These are phyloP conservation scores for Amanita brunnescens DNA, from an alignment of 768 basidiomycete species.

Conservation along the genomic window DNA sequence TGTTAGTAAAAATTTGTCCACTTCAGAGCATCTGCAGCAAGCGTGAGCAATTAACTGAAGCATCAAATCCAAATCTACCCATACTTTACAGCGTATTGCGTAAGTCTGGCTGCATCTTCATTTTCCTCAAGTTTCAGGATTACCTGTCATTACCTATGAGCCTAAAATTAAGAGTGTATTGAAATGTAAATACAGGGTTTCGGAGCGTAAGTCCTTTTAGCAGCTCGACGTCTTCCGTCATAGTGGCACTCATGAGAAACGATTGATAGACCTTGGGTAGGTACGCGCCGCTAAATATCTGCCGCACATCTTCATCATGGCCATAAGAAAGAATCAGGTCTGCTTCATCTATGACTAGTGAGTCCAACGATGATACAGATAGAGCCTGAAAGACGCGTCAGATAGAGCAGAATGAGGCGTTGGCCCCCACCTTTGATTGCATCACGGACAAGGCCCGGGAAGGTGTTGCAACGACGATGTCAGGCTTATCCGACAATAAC, in stretches of 20 bases:
- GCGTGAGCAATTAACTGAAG: slow-evolving; percentile 3
- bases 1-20: slow-evolving; percentile 93
- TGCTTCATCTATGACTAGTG: slow-evolving; percentile 94
- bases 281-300: slow-evolving; percentile 57
- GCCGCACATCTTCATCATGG: slow-evolving; percentile 82
- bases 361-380: slow-evolving; percentile 57
- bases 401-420: not conserved
- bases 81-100: slow-evolving; percentile 77
- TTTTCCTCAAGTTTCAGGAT: slow-evolving; percentile 84
- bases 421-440: slow-evolving; percentile 23
- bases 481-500: slow-evolving; percentile 32
- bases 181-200: slow-evolving; percentile 54
- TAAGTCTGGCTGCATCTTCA: slow-evolving; percentile 74
- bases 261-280: slow-evolving; percentile 82
- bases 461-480: slow-evolving; percentile 31
- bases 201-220: slow-evolving; percentile 83
- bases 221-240: slow-evolving; percentile 91
- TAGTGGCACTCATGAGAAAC: slow-evolving; percentile 95
- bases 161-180: slow-evolving; percentile 1
- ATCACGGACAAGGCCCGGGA: slow-evolving; percentile 26
- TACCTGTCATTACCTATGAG: slow-evolving; percentile 35
- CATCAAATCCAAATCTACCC: slow-evolving; percentile 15
- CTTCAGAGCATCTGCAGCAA: slow-evolving; percentile 67
- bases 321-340: slow-evolving; percentile 96
- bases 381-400: slow-evolving; percentile 39